A percentile compares a stretch with the other conserved stretches of the same genome.
Evolutionary conservation across 805 yeast species (phyloP).

Genomic region (Sugiyamaella mastotermitis): DNA sequence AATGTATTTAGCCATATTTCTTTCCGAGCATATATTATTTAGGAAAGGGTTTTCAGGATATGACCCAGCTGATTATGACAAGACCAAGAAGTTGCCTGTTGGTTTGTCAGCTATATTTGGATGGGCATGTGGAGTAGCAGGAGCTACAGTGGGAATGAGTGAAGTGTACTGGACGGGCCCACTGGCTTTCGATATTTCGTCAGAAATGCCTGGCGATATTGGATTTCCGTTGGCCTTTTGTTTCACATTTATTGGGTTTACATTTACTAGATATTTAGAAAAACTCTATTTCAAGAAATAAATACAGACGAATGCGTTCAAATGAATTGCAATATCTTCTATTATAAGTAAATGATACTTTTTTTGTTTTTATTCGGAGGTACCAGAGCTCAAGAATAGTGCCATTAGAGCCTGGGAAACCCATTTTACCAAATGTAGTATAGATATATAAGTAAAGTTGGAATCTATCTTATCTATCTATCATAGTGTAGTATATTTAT

Average conservation of each 20-base stretch:
- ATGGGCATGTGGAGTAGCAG: slow-evolving; percentile 72
- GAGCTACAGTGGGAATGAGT: slow-evolving; percentile 76
- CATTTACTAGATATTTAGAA: slow-evolving; percentile 54
- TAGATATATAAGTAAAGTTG: too few relatives aligned
- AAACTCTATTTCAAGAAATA: slow-evolving; percentile 10
- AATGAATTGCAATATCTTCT: too few relatives aligned
- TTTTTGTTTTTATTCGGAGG: too few relatives aligned
- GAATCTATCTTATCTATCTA: too few relatives aligned
- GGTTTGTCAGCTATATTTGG: slow-evolving; percentile 76
- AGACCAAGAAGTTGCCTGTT: slow-evolving; percentile 54
- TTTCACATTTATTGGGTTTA: slow-evolving; percentile 57
- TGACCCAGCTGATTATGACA: slow-evolving; percentile 54
- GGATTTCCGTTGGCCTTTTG: slow-evolving; percentile 69
- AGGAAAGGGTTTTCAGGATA: slow-evolving; percentile 55
- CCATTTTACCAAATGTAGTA: too few relatives aligned
- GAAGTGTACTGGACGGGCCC: slow-evolving; percentile 78
- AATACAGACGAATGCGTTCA: too few relatives aligned
- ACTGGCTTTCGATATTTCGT: slow-evolving; percentile 43
- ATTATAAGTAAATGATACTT: too few relatives aligned
- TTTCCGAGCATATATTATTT: slow-evolving; percentile 75
- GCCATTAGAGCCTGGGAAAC: too few relatives aligned
- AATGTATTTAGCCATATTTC: slow-evolving; percentile 64
- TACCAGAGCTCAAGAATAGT: too few relatives aligned
- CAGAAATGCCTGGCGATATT: slow-evolving; percentile 60
- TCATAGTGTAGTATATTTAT: too few relatives aligned